Base-by-base conservation (phyloP, 805 yeast genomes). In the Nakazawaea wyomingensis region DNA sequence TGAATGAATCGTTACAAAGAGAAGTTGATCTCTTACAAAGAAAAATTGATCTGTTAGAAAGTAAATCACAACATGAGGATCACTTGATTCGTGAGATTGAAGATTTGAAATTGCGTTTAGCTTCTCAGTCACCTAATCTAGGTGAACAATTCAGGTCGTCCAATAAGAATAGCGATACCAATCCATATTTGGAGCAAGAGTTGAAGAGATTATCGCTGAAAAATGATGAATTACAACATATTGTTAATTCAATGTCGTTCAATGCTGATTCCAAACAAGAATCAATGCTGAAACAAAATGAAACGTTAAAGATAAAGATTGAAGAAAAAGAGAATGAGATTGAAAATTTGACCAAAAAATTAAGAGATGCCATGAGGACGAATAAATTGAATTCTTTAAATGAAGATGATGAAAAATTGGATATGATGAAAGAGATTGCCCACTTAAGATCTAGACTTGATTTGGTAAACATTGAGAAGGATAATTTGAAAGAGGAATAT, bases 401-500 rank as follows among this genome's bases (percentile, higher is more conserved):
- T 27, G 58, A 64, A 34, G 67, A 63, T 37, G 64, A 65, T 27
- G 68, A 66, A 39, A 64, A 58, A 49, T 48, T 64, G 22, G 64
- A 62, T 29, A 46, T 68, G 27, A 31, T 64, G 45, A 66, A 52
- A 48, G 55, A 63, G 1, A 69, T 66, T 43, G 48, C 63, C 4
- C 57, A 56, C 5, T 60, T 65, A 43, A 76, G 73, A 43, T 60
- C 64, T 9, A 60, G 65, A 39, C 54, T 68, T 28, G 63, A 64
- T 27, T 48, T 62, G 18, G 46, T 68, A 17, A 61, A 62, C 42
- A 51, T 59, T 18, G 80, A 75, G 21, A 55, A 64, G 33, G 66
- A 64, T 11, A 59, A 59, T 17, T 34, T 65, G 33, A 63, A 61
- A 45, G 60, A 59, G 6, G 67, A 62, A 21, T 55, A 64, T 43